A percentile compares a stretch with the other conserved stretches of the same genome.
These are phyloP conservation scores for Sonneratia caseolaris DNA, from an alignment of 345 rosid genomes.

Conservation along the genomic window DNA sequence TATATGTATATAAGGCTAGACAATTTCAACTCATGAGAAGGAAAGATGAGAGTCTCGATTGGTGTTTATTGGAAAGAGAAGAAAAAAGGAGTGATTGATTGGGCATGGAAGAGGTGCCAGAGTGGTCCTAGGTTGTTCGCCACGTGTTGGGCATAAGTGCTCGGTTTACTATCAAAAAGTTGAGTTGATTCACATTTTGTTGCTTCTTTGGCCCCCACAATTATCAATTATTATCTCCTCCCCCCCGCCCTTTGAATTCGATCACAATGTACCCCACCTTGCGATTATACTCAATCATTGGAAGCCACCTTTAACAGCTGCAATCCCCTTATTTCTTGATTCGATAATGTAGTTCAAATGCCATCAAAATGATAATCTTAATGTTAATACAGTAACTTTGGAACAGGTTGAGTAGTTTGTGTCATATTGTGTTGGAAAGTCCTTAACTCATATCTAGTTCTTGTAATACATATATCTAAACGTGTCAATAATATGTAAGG, in stretches of 20 bases:
- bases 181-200: neutral
- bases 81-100: slow-evolving; percentile 1
- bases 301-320: neutral
- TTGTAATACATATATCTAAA: no score
- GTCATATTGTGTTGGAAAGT: no score
- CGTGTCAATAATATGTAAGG: no score
- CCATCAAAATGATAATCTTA: no score
- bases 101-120: slow-evolving; percentile 10
- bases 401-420: no score
- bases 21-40: neutral
- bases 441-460: no score
- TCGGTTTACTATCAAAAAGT: slow-evolving; percentile 1
- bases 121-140: slow-evolving; percentile 55
- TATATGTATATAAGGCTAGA: neutral
- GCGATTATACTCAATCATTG: neutral
- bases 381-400: no score
- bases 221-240: neutral
- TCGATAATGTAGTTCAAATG: no score
- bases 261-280: neutral
- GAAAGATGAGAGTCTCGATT: neutral
- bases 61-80: slow-evolving; percentile 2
- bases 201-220: slow-evolving; percentile 3
- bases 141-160: slow-evolving; percentile 21
- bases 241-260: neutral
- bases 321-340: no score